Evolutionary conservation across 1,284 basidiomycete species (phyloP), one percentile per base, ranked within the genome.

Genomic region (Rhizoctonia solani): DNA sequence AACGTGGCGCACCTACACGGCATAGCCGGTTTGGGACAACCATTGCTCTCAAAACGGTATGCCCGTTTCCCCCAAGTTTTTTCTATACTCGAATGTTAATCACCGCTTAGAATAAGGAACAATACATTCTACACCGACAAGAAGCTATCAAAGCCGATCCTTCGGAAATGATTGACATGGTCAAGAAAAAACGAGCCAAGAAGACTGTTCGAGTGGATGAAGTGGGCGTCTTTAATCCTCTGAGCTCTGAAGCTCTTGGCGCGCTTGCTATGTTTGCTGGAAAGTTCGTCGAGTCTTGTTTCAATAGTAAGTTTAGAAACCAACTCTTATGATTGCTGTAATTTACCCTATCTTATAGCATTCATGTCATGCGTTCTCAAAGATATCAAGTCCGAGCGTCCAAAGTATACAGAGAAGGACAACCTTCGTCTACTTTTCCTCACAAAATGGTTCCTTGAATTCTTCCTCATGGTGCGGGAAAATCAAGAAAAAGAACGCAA

Each of bases 11-110:
- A 1, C 82, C 86, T n/a, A 90, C 92, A 16, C 85, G 95, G 29
- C 95, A 98, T 77, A 93, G 93, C 25, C 86, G 95, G 41, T 98
- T 98, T 76, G 95, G 95, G 0, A 97, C 95, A 0, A 96, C 94
- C 1, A 88, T 97, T 70, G 79, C 88, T 13, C 88, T 97, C 55
- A 84, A 82, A 70, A 87, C 72, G 19, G 74, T 74, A 37, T 50
- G 73, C 54, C 8, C 3, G 25, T 30, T 13, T 14, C n/a, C 9
- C 30, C 29, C 8, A 29, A 29, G 25, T 11, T 1, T n/a, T 3
- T 34, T 46, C 27, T 14, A 1, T 13, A 44, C 5, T 6, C 41
- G 8, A 16, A 4, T 23, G 29, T 19, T 39, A n/a, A 67, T 29
- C 19, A 9, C 21, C 32, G 21, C 54, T 29, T 61, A 78, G 75